Percentiles rank a stretch among this genome's conserved stretches.
These are phyloP conservation scores for Astrocystis sublimbata DNA, from an alignment of 495 filamentous ascomycete species.

Conservation along the genomic window DNA sequence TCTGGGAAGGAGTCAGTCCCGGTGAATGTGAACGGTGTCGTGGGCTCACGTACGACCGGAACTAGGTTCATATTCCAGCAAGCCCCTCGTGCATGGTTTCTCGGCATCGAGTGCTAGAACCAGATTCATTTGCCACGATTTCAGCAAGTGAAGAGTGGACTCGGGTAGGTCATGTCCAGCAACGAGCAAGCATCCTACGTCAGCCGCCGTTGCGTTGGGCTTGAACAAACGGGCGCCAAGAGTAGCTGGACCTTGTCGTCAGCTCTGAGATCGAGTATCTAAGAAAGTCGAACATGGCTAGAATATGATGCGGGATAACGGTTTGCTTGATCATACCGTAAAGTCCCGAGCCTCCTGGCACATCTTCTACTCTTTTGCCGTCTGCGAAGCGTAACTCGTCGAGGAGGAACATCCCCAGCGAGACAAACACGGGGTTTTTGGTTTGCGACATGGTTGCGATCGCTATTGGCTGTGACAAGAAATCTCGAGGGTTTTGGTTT, in stretches of 20 bases:
- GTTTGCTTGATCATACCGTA: constrained; percentile 37
- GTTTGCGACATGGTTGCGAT: too few species aligned
- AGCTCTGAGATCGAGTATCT: constrained; percentile 14
- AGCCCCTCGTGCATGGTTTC: constrained; percentile 26
- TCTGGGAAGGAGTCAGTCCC: background rate
- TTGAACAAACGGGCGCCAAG: constrained; percentile 14
- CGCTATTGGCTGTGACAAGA: too few species aligned
- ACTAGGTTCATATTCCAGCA: constrained; percentile 22
- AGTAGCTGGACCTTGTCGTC: background rate
- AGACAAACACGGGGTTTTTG: constrained; percentile 19
- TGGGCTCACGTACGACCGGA: constrained; percentile 20
- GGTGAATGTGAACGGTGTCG: background rate
- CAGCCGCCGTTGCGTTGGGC: background rate
- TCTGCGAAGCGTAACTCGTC: constrained; percentile 37
- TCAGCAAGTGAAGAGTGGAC: constrained; percentile 17
- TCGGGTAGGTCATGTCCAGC: constrained; percentile 31
- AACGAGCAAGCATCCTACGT: constrained; percentile 26
- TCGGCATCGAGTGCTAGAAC: constrained; percentile 7
- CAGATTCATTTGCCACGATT: constrained; percentile 23
- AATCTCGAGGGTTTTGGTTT: too few species aligned
- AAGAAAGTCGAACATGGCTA: background rate
- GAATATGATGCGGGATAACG: constrained; percentile 27
- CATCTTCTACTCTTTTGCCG: constrained; percentile 26
- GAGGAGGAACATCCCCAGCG: constrained; percentile 38
- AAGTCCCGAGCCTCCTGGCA: constrained; percentile 40